These are phyloP conservation scores for Sugiyamaella novakii DNA, from an alignment of 1,139 yeast species.

Conservation along the genomic window DNA sequence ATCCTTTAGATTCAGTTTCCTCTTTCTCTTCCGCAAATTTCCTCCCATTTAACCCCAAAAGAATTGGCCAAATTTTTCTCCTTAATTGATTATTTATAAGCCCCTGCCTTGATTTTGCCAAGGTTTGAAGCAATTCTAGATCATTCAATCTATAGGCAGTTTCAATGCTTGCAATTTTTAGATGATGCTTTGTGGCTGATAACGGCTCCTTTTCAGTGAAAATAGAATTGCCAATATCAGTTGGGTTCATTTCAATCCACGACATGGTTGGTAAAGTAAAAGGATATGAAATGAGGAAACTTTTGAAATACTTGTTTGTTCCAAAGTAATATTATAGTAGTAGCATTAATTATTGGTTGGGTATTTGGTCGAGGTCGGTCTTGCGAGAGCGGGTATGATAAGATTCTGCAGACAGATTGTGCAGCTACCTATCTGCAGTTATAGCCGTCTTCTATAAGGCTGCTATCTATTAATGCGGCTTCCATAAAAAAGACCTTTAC, in stretches of 20 bases:
- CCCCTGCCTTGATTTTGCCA: constrained; percentile 54
- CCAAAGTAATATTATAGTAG: too few relatives aligned
- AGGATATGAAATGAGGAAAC: background rate
- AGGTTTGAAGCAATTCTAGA: constrained; percentile 37
- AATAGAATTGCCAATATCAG: constrained; percentile 52
- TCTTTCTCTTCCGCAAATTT: too few relatives aligned
- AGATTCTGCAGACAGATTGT: too few relatives aligned
- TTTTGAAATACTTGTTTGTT: background rate
- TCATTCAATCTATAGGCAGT: constrained; percentile 46
- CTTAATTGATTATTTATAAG: constrained; percentile 50
- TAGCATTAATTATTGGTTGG: too few relatives aligned
- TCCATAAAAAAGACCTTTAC: too few relatives aligned
- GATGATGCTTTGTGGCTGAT: constrained; percentile 45
- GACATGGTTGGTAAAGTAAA: constrained; percentile 12
- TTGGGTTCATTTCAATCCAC: constrained; percentile 57
- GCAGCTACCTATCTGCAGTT: too few relatives aligned
- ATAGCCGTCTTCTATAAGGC: too few relatives aligned
- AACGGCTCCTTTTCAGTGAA: constrained; percentile 49
- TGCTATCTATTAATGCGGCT: too few relatives aligned
- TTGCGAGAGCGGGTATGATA: too few relatives aligned
- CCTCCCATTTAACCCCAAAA: constrained; percentile 4
- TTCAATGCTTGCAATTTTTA: constrained; percentile 46
- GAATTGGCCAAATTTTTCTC: constrained; percentile 27
- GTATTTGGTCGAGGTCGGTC: too few relatives aligned
- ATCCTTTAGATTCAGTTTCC: background rate